Conservation (phyloP, 2,329 filamentous ascomycete species). For the Fusarium napiforme region DNA sequence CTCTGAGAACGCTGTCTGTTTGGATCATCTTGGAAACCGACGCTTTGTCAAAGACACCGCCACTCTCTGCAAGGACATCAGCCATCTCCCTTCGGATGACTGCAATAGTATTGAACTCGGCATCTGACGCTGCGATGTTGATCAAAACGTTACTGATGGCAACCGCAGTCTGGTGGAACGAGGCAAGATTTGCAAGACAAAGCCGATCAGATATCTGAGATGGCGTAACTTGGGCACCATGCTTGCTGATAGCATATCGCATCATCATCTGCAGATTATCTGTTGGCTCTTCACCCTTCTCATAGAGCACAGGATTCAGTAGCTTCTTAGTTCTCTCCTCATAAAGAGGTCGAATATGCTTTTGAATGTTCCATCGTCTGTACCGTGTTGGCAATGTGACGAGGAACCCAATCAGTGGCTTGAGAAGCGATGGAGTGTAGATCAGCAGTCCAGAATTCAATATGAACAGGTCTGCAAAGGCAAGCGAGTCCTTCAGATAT, state of each 20-base stretch:
- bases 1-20: conserved; percentile 56
- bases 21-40: conserved; percentile 50
- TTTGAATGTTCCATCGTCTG: conserved; percentile 25
- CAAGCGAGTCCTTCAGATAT: conserved; percentile 47
- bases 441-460: conserved; percentile 48
- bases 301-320: neutral
- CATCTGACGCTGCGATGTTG: conserved; percentile 51
- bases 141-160: conserved; percentile 54
- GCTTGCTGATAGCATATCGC: conserved; percentile 24
- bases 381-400: conserved; percentile 31
- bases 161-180: conserved; percentile 55
- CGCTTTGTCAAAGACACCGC: conserved; percentile 51
- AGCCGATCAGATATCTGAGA: conserved; percentile 38
- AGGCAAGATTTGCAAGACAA: conserved; percentile 48
- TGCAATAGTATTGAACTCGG: conserved; percentile 51
- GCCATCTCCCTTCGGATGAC: conserved; percentile 52
- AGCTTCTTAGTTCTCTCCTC: neutral
- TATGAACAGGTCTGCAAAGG: conserved; percentile 48
- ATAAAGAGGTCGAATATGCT: conserved; percentile 20
- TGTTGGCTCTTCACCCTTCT: conserved; percentile 8
- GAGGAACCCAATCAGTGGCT: conserved; percentile 47
- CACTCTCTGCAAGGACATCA: conserved; percentile 41
- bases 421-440: conserved; percentile 46
- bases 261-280: conserved; percentile 38
- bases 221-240: conserved; percentile 43